Evolutionary conservation across 805 yeast species (phyloP).

Genomic region (Lachancea quebecensis): DNA sequence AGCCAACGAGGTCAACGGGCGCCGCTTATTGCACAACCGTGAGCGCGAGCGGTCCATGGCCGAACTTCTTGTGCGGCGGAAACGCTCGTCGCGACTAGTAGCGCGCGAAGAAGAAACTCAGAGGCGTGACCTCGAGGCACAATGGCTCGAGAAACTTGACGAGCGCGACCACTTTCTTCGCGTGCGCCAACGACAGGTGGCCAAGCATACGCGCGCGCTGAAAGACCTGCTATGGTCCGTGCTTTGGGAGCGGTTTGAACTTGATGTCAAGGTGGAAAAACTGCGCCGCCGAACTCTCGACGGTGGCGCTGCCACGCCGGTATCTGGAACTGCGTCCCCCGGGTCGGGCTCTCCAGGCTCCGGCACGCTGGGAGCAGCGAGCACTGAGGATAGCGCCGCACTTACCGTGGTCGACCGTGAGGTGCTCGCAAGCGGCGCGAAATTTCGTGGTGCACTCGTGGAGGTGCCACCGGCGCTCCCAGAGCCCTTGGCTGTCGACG

Average conservation of each 20-base stretch:
- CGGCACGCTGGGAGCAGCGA: background rate
- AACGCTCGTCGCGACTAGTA: constrained; percentile 67
- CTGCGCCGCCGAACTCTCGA: constrained; percentile 10
- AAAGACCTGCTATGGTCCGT: constrained; percentile 26
- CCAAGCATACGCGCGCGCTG: constrained; percentile 20
- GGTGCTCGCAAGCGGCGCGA: constrained; percentile 12
- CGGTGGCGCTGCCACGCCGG: background rate
- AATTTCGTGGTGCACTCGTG: constrained; percentile 9
- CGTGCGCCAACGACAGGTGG: constrained; percentile 20
- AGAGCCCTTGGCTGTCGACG: constrained; percentile 8
- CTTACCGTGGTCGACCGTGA: constrained; percentile 8
- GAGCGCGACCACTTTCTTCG: constrained; percentile 26
- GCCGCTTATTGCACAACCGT: constrained; percentile 34
- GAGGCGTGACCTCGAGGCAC: constrained; percentile 39
- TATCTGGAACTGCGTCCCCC: background rate
- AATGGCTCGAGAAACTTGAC: constrained; percentile 32
- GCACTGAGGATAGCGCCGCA: background rate
- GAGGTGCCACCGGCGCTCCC: constrained; percentile 6
- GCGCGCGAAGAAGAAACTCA: constrained; percentile 56
- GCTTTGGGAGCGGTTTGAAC: constrained; percentile 27
- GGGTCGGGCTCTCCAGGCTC: background rate
- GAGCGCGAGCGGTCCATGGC: constrained; percentile 60
- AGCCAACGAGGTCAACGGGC: constrained; percentile 23
- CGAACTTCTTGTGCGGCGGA: constrained; percentile 57
- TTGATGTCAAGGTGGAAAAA: constrained; percentile 21